Base-by-base conservation (phyloP, 495 filamentous ascomycete species). In the Xeromyces bisporus region DNA sequence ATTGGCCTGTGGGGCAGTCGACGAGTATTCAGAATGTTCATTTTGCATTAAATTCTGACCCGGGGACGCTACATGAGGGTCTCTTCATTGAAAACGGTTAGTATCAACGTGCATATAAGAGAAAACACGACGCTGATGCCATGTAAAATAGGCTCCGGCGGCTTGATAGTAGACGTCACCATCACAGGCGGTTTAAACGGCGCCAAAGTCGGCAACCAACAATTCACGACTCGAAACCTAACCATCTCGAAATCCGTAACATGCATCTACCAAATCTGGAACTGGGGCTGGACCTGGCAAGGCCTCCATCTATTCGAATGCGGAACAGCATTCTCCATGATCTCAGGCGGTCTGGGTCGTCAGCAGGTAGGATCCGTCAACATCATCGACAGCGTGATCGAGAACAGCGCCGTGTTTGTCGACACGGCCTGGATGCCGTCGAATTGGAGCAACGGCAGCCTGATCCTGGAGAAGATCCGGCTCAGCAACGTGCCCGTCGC, bases 161-260 rank as follows among this genome's bases (percentile, higher is more conserved):
- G 78, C 6, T 80, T 82, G 37, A 54, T 84, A 47, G 52, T 45
- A 24, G 66, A 73, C 37, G 44, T 75, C 6, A 44, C 67, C 7
- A 84, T 84, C 52, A 71, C 73, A 33, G 82, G 82, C 32, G 82
- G 82, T n/a, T 51, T 60, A 0, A 62, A 67, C 21, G 81, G 71
- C 20, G 61, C 66, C 13, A 63, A 62, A 23, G 43, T 83, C 34
- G 80, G 80, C 10, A 84, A 80, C 42, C 80, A 87, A 52, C 81
- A 87, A 47, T 89, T 75, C 35, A 85, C 80, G 0, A 79, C 77
- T 62, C 65, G 76, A 17, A 81, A 84, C 46, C 20, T 89, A 13
- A 63, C 53, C 7, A 78, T 87, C 48, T 69, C 68, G 37, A 62
- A 75, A 20, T 57, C 70, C 7, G 68, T 66, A 3, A 74, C 71